phyloP scores from a whole-genome alignment of 352 stramenopile genomes.

The Vaucheria bursata region DNA sequence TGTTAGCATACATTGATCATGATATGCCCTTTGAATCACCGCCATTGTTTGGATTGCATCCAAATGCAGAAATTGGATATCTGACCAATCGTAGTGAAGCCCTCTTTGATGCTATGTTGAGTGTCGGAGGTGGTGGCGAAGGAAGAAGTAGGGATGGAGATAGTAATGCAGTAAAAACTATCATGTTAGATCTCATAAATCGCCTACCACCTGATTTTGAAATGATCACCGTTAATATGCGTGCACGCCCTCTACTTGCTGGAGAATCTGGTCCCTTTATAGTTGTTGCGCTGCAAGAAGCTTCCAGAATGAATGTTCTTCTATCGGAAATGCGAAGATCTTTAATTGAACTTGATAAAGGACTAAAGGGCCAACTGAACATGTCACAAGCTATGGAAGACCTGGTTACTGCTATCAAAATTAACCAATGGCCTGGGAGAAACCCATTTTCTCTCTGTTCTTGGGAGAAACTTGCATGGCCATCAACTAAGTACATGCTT shows the following conservation, averaged over 20 bases:
- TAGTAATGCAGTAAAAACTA: constrained; percentile 63
- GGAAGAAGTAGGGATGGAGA: constrained; percentile 60
- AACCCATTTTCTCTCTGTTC: constrained; percentile 84
- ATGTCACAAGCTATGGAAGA: constrained; percentile 89
- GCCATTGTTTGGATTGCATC: constrained; percentile 81
- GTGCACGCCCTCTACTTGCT: constrained; percentile 72
- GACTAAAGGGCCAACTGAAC: constrained; percentile 86
- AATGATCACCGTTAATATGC: constrained; percentile 78
- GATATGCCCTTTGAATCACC: constrained; percentile 80
- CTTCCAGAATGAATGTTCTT: constrained; percentile 82
- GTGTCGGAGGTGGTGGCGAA: constrained; percentile 62
- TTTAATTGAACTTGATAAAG: constrained; percentile 84
- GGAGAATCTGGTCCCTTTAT: constrained; percentile 77
- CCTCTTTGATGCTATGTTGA: constrained; percentile 84
- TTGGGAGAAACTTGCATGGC: constrained; percentile 90
- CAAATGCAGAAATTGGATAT: constrained; percentile 88
- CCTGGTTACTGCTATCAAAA: constrained; percentile 71
- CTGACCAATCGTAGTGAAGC: constrained; percentile 79
- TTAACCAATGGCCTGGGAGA: constrained; percentile 84
- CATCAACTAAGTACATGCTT: constrained; percentile 79
- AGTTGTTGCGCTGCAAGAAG: constrained; percentile 81
- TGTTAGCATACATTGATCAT: constrained; percentile 76
- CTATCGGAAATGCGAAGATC: constrained; percentile 78
- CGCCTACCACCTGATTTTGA: constrained; percentile 78
- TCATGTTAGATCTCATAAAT: constrained; percentile 78